A percentile compares a stretch with the other conserved stretches of the same genome.
phyloP scores from a whole-genome alignment of 257 asterid genomes.

The Plantago major region DNA sequence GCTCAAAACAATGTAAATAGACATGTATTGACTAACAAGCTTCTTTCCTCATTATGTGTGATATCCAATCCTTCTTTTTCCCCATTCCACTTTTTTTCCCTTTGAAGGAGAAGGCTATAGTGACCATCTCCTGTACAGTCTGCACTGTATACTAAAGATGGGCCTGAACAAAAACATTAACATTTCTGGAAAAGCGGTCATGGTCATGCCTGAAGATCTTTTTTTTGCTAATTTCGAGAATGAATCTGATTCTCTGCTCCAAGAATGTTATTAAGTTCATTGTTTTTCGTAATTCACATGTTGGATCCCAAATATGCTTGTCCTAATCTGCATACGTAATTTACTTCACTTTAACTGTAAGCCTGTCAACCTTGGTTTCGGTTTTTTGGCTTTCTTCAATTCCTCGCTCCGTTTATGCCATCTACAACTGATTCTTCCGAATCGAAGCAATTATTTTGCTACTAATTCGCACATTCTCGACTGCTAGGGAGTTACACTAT shows the following conservation, averaged over 20 bases:
- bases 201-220: neutral
- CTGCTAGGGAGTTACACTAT: too few species aligned
- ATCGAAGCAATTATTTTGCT: too few species aligned
- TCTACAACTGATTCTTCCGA: too few species aligned
- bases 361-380: conserved; percentile 1
- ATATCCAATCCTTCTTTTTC: neutral
- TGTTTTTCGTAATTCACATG: conserved; percentile 15
- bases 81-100: neutral
- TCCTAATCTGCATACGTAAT: neutral
- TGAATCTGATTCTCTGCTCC: conserved; percentile 35
- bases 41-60: neutral
- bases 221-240: conserved; percentile 23
- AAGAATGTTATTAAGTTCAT: conserved; percentile 12
- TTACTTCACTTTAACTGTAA: conserved; percentile 30
- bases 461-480: too few species aligned
- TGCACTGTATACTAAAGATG: too few species aligned
- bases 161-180: neutral
- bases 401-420: too few species aligned
- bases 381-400: too few species aligned
- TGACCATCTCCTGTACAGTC: neutral
- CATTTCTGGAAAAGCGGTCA: conserved; percentile 6
- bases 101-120: neutral
- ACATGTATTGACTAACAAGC: conserved; percentile 1
- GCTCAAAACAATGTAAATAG: conserved; percentile 85
- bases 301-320: neutral